Conservation (phyloP, 306 rosid species). For the Luffa acutangula region DNA sequence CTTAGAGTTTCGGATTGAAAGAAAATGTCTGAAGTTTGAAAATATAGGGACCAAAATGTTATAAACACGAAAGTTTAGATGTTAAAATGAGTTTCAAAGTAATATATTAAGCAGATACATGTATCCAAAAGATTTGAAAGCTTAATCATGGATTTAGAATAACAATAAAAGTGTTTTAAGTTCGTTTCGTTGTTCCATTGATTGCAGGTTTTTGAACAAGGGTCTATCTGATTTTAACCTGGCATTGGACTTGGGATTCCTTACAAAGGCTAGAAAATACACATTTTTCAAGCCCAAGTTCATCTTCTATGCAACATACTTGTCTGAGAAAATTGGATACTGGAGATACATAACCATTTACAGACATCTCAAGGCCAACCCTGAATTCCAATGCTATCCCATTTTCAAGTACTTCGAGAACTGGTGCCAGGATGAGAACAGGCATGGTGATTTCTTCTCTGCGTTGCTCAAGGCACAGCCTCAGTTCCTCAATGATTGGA, state of each 20-base stretch:
- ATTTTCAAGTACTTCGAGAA: slow-evolving; percentile 96
- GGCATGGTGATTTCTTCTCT: slow-evolving; percentile 97
- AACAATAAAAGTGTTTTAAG: background rate
- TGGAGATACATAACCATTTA: slow-evolving; percentile 97
- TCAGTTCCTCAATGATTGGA: slow-evolving; percentile 97
- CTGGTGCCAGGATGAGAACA: slow-evolving; percentile 99
- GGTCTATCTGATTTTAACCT: slow-evolving; percentile 93
- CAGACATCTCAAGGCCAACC: slow-evolving; percentile 89
- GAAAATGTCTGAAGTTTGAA: background rate
- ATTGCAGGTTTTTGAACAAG: slow-evolving; percentile 82
- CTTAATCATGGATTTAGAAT: background rate
- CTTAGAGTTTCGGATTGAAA: background rate
- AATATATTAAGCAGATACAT: background rate
- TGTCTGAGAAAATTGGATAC: slow-evolving; percentile 98
- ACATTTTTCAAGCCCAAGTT: slow-evolving; percentile 97
- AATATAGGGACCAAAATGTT: background rate
- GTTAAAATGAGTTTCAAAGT: background rate
- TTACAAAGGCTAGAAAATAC: slow-evolving; percentile 93
- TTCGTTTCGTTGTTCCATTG: background rate
- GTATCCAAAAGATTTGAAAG: background rate
- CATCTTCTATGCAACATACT: slow-evolving; percentile 93
- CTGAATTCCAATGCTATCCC: slow-evolving; percentile 88
- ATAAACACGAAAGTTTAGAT: background rate
- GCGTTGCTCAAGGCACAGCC: slow-evolving; percentile 99
- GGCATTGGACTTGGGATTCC: slow-evolving; percentile 98